Conservation (phyloP, 2,329 filamentous ascomycete genomes). For the Penicillium occitanis region DNA sequence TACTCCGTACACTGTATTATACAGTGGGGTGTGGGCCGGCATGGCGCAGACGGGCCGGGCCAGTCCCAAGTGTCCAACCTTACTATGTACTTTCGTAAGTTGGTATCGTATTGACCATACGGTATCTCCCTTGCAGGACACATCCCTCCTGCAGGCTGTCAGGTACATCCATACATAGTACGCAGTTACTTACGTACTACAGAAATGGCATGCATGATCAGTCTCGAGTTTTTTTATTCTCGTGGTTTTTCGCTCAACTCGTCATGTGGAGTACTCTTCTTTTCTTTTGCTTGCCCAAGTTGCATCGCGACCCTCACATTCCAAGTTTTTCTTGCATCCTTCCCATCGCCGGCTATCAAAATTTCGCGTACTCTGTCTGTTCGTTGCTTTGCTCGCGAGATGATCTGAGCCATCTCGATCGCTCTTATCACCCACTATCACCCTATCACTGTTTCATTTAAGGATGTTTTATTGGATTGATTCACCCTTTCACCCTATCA, state of each 20-base stretch:
- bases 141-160: conserved; percentile 18
- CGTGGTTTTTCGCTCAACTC: conserved; percentile 4
- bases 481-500: conserved; percentile 14
- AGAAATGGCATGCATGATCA: conserved; percentile 20
- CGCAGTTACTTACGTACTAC: conserved; percentile 5
- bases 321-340: conserved; percentile 18
- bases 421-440: conserved; percentile 1
- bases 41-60: conserved; percentile 18
- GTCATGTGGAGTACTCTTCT: conserved; percentile 17
- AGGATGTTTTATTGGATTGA: not conserved
- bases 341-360: not conserved
- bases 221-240: conserved; percentile 6
- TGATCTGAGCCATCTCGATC: conserved; percentile 1
- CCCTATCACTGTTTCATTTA: conserved; percentile 3
- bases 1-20: not conserved
- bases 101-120: not conserved
- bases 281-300: not conserved
- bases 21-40: conserved; percentile 12
- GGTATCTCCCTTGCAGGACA: conserved; percentile 12
- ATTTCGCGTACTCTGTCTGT: not conserved
- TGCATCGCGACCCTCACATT: conserved; percentile 20
- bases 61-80: conserved; percentile 5
- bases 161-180: conserved; percentile 15
- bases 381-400: not conserved
- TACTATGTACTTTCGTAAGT: not conserved